These are phyloP conservation scores for Aspergillus candidus DNA, from an alignment of 2,329 filamentous ascomycete genomes.

Conservation along the genomic window DNA sequence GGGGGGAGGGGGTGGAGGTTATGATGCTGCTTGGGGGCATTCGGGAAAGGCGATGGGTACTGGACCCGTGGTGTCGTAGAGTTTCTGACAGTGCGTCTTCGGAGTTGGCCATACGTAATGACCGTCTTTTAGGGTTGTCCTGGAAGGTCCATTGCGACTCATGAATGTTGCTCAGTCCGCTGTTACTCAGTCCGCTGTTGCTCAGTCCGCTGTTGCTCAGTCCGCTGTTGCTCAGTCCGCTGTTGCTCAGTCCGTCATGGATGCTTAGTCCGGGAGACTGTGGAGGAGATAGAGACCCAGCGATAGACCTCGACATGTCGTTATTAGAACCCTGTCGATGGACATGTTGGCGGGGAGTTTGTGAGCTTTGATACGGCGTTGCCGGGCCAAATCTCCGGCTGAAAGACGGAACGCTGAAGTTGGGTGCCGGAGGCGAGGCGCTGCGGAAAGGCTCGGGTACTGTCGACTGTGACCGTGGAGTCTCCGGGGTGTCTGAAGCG, in stretches of 20 bases:
- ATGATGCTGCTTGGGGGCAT: conserved; percentile 6
- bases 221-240: conserved; percentile 15
- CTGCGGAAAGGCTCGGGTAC: conserved; percentile 24
- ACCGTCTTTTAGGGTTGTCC: conserved; percentile 13
- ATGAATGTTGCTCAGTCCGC: conserved; percentile 13
- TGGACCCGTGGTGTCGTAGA: conserved; percentile 6
- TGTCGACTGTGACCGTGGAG: conserved; percentile 17
- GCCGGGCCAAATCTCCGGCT: conserved; percentile 32
- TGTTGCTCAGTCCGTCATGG: conserved; percentile 17
- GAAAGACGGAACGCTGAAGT: conserved; percentile 39
- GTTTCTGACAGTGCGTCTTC: conserved; percentile 22
- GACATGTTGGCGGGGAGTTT: conserved; percentile 13
- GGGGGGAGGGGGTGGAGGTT: not conserved
- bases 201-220: conserved; percentile 14
- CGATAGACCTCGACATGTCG: conserved; percentile 12
- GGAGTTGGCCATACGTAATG: conserved; percentile 24
- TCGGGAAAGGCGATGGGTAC: conserved; percentile 13
- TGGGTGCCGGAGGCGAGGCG: conserved; percentile 33
- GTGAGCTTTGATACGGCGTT: conserved; percentile 8
- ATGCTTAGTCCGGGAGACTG: conserved; percentile 27
- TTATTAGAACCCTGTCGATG: conserved; percentile 11
- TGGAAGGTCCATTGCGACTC: conserved; percentile 14
- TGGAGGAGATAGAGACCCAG: conserved; percentile 25
- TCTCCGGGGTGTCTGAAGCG: conserved; percentile 16
- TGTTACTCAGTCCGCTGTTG: conserved; percentile 18